Evolutionary conservation across 2,329 filamentous ascomycete genomes (phyloP).

Genomic region (Clarireedia paspali): DNA sequence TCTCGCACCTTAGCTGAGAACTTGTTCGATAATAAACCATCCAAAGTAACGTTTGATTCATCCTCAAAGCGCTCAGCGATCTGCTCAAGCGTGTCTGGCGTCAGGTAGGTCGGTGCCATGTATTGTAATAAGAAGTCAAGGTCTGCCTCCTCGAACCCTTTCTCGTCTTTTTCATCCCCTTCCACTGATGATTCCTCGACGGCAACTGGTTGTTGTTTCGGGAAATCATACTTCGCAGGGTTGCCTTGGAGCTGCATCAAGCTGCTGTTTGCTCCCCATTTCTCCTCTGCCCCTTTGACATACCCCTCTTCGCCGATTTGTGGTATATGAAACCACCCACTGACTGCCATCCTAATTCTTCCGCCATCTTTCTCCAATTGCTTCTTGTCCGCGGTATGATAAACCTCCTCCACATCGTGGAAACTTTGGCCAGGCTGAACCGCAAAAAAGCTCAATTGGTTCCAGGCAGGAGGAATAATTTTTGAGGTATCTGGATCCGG

Average conservation of each 20-base stretch:
- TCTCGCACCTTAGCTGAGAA: slow-evolving; percentile 66
- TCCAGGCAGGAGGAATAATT: slow-evolving; percentile 88
- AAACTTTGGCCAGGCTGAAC: slow-evolving; percentile 98
- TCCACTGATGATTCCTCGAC: slow-evolving; percentile 28
- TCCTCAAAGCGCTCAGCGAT: slow-evolving; percentile 73
- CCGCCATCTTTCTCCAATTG: slow-evolving; percentile 62
- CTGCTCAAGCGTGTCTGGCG: slow-evolving; percentile 81
- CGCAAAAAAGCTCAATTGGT: slow-evolving; percentile 96
- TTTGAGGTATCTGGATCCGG: slow-evolving; percentile 72
- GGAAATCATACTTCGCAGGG: slow-evolving; percentile 80
- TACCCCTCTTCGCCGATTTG: slow-evolving; percentile 91
- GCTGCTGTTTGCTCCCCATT: slow-evolving; percentile 80
- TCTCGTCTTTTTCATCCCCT: slow-evolving; percentile 33
- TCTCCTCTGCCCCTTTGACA: slow-evolving; percentile 79
- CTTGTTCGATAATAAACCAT: slow-evolving; percentile 68
- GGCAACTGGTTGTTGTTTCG: slow-evolving; percentile 52
- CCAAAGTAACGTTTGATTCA: slow-evolving; percentile 75
- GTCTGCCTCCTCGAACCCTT: slow-evolving; percentile 66
- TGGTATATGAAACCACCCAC: slow-evolving; percentile 97
- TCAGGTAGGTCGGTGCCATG: slow-evolving; percentile 83
- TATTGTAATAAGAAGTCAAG: slow-evolving; percentile 87
- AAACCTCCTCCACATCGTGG: slow-evolving; percentile 98
- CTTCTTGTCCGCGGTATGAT: slow-evolving; percentile 55
- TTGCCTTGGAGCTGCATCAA: slow-evolving; percentile 89
- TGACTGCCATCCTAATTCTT: slow-evolving; percentile 91